Evolutionary conservation across 1,284 basidiomycete genomes (phyloP).

Genomic region (Polyporus tsugae): DNA sequence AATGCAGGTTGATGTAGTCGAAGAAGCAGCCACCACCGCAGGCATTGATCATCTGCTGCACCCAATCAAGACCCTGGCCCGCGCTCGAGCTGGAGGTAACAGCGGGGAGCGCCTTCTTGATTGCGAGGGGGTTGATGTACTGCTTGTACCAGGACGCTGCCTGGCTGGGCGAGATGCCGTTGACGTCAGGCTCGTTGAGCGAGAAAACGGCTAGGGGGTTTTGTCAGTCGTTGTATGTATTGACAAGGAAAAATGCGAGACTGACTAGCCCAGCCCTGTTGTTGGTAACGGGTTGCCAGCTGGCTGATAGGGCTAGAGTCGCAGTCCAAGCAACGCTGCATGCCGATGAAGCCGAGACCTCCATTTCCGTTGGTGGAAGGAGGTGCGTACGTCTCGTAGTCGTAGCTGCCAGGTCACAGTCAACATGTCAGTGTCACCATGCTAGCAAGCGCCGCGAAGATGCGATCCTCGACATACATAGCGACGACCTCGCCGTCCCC

Average conservation of each 20-base stretch:
- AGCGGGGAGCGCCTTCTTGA: constrained; percentile 12
- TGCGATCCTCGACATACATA: neutral
- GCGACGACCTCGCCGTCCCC: constrained; percentile 9
- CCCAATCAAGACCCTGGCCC: constrained; percentile 8
- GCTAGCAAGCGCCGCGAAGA: neutral
- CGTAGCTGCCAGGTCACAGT: neutral
- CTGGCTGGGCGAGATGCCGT: constrained; percentile 1
- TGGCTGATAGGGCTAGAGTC: constrained; percentile 8
- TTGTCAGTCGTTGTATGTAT: neutral
- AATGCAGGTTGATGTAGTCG: constrained; percentile 10
- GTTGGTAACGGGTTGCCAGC: constrained; percentile 1
- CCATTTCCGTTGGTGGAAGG: constrained; percentile 8
- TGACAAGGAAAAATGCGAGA: no score
- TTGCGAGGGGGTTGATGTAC: constrained; percentile 12
- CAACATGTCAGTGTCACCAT: neutral
- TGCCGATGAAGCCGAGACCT: constrained; percentile 9
- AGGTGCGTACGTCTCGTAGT: constrained; percentile 10
- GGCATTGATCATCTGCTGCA: constrained; percentile 7
- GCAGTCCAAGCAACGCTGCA: constrained; percentile 10
- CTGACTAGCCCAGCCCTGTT: constrained; percentile 11
- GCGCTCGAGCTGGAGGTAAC: constrained; percentile 5
- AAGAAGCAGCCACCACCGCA: constrained; percentile 5
- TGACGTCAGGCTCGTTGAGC: constrained; percentile 7
- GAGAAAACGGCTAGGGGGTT: constrained; percentile 1
- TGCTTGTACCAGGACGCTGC: constrained; percentile 9